These are phyloP conservation scores for Ophiocordyceps camponoti-saundersi DNA, from an alignment of 2,329 filamentous ascomycete genomes.

Conservation along the genomic window DNA sequence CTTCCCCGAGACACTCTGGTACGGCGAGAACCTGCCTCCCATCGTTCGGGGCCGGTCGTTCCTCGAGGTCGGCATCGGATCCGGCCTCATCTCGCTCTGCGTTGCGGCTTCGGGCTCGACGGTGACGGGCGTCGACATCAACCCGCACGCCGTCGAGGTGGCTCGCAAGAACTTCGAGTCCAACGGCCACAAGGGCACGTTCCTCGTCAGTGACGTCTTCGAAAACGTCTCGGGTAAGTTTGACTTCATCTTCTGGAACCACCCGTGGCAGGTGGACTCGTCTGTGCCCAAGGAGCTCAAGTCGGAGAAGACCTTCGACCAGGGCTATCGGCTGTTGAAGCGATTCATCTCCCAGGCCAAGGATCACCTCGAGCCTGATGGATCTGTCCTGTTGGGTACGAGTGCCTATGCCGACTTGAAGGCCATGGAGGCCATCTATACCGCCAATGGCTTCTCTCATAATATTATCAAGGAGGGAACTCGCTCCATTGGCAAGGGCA, in stretches of 20 bases:
- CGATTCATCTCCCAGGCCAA: not conserved
- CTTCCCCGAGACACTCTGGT: slow-evolving; percentile 1
- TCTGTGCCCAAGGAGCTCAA: not conserved
- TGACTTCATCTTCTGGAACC: slow-evolving; percentile 2
- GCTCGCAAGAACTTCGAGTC: not conserved
- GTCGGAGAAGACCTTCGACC: slow-evolving; percentile 2
- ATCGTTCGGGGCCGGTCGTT: not conserved
- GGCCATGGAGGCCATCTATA: not conserved
- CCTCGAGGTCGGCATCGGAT: slow-evolving; percentile 1
- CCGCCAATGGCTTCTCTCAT: not conserved
- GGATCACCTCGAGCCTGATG: not conserved
- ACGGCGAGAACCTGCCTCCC: not conserved
- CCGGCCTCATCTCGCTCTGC: not conserved
- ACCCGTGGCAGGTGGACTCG: slow-evolving; percentile 1
- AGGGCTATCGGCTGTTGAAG: slow-evolving; percentile 1
- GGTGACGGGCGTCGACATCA: slow-evolving; percentile 1
- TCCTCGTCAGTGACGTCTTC: slow-evolving; percentile 1
- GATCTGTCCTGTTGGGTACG: not conserved
- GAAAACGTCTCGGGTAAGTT: not conserved
- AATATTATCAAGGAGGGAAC: not conserved
- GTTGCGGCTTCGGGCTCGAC: not conserved
- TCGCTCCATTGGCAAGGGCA: not conserved
- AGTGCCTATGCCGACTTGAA: not conserved
- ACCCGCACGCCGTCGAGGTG: not conserved
- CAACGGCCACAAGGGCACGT: not conserved